phyloP scores from a whole-genome alignment of 331 rosid genomes.

The Acacia pycnantha region DNA sequence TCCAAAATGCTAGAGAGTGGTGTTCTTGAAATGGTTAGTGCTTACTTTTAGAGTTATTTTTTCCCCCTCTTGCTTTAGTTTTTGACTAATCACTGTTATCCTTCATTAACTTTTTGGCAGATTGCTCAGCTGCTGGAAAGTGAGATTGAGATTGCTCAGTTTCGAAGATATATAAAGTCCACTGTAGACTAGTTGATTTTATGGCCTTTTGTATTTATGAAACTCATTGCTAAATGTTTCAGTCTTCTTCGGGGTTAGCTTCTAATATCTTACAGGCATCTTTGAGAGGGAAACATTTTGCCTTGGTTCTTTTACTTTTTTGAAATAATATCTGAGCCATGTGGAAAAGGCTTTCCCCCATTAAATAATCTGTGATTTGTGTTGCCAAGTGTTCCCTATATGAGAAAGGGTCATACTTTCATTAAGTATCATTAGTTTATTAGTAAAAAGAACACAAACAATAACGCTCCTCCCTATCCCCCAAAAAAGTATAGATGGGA shows the following conservation, averaged over 20 bases:
- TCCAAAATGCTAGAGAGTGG: conserved; percentile 76
- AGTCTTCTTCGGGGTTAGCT: background rate
- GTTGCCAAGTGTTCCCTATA: background rate
- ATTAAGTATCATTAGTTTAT: background rate
- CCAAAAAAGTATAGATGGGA: background rate
- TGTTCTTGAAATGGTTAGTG: conserved; percentile 43
- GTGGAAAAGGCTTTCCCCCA: background rate
- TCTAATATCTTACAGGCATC: background rate
- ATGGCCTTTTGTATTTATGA: background rate
- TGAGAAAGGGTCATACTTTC: background rate
- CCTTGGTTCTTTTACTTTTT: background rate
- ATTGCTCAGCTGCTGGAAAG: background rate
- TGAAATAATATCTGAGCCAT: background rate
- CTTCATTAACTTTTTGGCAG: conserved; percentile 3
- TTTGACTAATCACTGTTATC: background rate
- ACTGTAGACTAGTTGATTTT: background rate
- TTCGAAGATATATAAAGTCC: conserved; percentile 1
- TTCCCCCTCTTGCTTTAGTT: background rate
- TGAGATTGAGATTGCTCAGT: background rate
- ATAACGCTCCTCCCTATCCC: background rate
- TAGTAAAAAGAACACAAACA: background rate
- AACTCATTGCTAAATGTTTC: conserved; percentile 4
- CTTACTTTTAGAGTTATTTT: background rate
- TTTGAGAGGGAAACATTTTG: background rate
- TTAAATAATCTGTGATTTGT: background rate